A percentile compares a stretch with the other conserved stretches of the same genome.
phyloP scores from a whole-genome alignment of 2,329 filamentous ascomycete species.

The Cladosporium sphaerospermum region DNA sequence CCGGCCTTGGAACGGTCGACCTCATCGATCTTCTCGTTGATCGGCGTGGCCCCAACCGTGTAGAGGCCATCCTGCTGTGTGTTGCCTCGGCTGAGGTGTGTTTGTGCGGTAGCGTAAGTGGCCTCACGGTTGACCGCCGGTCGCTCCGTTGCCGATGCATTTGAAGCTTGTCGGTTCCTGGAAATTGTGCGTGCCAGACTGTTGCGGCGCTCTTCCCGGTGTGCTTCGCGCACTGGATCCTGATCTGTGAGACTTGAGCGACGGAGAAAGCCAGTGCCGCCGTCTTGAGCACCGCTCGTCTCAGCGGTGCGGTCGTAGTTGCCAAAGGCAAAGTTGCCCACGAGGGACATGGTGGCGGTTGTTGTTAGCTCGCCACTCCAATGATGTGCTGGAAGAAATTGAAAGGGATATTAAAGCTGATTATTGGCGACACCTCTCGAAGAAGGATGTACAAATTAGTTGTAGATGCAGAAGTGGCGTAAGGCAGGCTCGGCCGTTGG shows the following conservation, averaged over 20 bases:
- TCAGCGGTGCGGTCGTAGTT: slow-evolving; percentile 37
- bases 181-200: slow-evolving; percentile 14
- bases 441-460: neutral
- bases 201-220: slow-evolving; percentile 13
- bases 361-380: neutral
- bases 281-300: slow-evolving; percentile 31
- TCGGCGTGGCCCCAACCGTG: slow-evolving; percentile 14
- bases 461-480: neutral
- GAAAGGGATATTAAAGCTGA: neutral
- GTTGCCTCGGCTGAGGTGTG: slow-evolving; percentile 8
- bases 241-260: slow-evolving; percentile 18
- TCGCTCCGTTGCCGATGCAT: neutral
- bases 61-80: slow-evolving; percentile 15
- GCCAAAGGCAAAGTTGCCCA: slow-evolving; percentile 37
- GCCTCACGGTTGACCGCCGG: slow-evolving; percentile 1
- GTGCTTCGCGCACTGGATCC: slow-evolving; percentile 13
- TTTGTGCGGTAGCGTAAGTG: slow-evolving; percentile 1
- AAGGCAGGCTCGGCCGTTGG: neutral
- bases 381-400: neutral
- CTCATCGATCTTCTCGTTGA: slow-evolving; percentile 12
- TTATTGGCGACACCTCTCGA: no score
- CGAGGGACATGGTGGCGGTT: slow-evolving; percentile 34
- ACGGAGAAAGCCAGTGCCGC: slow-evolving; percentile 25
- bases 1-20: slow-evolving; percentile 19
- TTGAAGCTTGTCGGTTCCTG: neutral